Conservation (phyloP, 2,329 filamentous ascomycete species). For the Sclerotinia subarctica region DNA sequence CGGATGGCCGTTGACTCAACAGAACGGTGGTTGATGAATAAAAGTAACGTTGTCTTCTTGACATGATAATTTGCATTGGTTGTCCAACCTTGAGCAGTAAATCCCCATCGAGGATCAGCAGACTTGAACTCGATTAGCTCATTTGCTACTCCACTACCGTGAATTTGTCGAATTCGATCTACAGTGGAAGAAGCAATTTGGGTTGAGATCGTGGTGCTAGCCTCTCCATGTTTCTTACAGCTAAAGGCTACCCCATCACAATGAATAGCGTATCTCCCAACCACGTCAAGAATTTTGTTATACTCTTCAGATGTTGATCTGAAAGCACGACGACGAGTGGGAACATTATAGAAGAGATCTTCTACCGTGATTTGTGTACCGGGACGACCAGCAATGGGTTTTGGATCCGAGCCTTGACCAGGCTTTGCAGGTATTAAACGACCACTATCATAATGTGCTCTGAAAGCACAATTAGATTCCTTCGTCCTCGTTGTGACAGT, state of each 20-base stretch:
- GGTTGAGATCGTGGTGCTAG: constrained; percentile 76
- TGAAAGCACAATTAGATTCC: constrained; percentile 84
- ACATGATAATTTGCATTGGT: constrained; percentile 94
- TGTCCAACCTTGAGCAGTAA: constrained; percentile 74
- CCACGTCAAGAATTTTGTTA: constrained; percentile 94
- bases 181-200: constrained; percentile 67
- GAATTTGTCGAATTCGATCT: constrained; percentile 87
- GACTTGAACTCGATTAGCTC: constrained; percentile 77
- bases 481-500: constrained; percentile 92
- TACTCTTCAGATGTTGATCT: constrained; percentile 91
- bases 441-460: constrained; percentile 81
- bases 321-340: constrained; percentile 83
- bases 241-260: constrained; percentile 89
- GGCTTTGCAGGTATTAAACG: constrained; percentile 80
- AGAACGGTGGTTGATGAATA: constrained; percentile 95
- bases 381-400: constrained; percentile 78
- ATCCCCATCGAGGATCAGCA: constrained; percentile 75
- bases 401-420: constrained; percentile 81
- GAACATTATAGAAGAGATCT: constrained; percentile 95
- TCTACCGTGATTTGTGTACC: constrained; percentile 97
- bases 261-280: constrained; percentile 90
- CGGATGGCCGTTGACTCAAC: constrained; percentile 88
- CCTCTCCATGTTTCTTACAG: constrained; percentile 93
- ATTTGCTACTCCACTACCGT: constrained; percentile 79
- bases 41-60: constrained; percentile 80